These are phyloP conservation scores for Melastoma candidum DNA, from an alignment of 441 rosid genomes.

Conservation along the genomic window DNA sequence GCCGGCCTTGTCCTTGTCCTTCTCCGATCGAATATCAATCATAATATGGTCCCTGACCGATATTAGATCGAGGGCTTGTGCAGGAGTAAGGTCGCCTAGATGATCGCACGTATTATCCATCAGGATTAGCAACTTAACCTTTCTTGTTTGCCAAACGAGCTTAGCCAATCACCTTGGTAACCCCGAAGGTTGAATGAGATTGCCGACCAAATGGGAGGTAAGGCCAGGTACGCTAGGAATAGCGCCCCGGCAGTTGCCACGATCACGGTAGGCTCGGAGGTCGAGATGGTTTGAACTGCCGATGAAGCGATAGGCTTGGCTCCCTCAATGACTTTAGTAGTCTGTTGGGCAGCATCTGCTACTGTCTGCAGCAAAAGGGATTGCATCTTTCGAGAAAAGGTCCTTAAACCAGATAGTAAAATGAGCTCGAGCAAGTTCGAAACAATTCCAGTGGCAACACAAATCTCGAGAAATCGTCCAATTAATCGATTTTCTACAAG, in stretches of 20 bases:
- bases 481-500: neutral
- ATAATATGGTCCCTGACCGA: constrained; percentile 39
- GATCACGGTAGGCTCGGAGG: constrained; percentile 62
- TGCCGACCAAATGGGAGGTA: constrained; percentile 70
- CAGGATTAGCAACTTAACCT: neutral
- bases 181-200: constrained; percentile 69
- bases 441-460: neutral
- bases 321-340: constrained; percentile 44
- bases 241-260: constrained; percentile 57
- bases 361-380: constrained; percentile 38
- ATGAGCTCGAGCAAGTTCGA: no score
- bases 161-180: constrained; percentile 47
- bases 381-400: neutral
- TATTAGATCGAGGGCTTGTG: constrained; percentile 67
- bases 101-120: no score
- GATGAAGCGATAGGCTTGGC: constrained; percentile 86
- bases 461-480: neutral
- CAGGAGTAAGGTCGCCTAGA: constrained; percentile 73
- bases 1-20: constrained; percentile 80
- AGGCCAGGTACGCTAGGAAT: constrained; percentile 48
- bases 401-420: no score
- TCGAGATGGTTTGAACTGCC: constrained; percentile 57
- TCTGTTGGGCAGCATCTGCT: constrained; percentile 64
- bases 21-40: constrained; percentile 85
- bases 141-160: constrained; percentile 3